phyloP scores from a whole-genome alignment of 1,284 basidiomycete genomes.

The Caloboletus firmus region DNA sequence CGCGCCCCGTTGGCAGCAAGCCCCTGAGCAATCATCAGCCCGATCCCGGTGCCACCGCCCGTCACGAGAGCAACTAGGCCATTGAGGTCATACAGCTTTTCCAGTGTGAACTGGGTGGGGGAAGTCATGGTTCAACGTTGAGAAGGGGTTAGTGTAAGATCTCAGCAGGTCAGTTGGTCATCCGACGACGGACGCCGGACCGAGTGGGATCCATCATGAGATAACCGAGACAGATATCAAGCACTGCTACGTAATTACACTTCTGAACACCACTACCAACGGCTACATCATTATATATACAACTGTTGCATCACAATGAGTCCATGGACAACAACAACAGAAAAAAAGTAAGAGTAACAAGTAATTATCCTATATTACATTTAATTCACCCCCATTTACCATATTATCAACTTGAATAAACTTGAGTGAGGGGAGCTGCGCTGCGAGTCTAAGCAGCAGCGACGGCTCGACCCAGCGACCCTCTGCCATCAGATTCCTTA shows the following conservation, averaged over 20 bases:
- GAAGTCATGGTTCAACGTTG: conserved; percentile 23
- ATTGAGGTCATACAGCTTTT: conserved; percentile 56
- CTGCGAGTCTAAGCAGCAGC: conserved; percentile 12
- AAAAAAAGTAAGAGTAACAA: conserved; percentile 3
- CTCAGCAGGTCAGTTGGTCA: neutral
- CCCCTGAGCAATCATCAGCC: conserved; percentile 71
- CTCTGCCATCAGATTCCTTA: conserved; percentile 19
- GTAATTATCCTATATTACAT: conserved; percentile 4
- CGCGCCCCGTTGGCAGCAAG: conserved; percentile 77
- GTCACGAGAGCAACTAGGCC: conserved; percentile 72
- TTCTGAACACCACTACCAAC: conserved; percentile 1
- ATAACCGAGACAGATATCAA: neutral
- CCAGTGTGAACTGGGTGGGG: conserved; percentile 27
- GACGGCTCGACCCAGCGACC: conserved; percentile 31
- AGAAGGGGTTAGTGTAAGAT: neutral
- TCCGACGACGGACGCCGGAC: neutral
- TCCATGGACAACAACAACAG: neutral
- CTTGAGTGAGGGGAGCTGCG: conserved; percentile 14
- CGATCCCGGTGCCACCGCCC: conserved; percentile 81
- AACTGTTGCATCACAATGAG: conserved; percentile 3
- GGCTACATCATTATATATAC: conserved; percentile 1
- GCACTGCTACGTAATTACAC: conserved; percentile 6
- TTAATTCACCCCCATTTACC: conserved; percentile 7
- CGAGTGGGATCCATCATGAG: neutral
- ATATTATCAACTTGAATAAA: conserved; percentile 13